These are phyloP conservation scores for Boletus reticulatus DNA, from an alignment of 768 basidiomycete species.

Conservation along the genomic window DNA sequence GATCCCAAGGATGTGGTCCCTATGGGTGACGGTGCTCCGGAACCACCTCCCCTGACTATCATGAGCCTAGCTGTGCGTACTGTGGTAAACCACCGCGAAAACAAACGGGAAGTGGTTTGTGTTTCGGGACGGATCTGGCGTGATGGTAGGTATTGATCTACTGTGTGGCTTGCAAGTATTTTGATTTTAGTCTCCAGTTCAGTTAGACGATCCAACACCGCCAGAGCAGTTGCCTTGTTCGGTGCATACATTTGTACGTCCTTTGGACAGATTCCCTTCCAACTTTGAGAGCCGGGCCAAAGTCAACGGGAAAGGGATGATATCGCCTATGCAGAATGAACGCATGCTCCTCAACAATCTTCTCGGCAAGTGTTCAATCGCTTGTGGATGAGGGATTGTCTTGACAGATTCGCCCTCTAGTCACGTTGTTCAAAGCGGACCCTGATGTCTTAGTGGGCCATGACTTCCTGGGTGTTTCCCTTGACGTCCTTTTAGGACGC, in stretches of 20 bases:
- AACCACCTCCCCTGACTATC: constrained; percentile 84
- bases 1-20: constrained; percentile 90
- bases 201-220: constrained; percentile 89
- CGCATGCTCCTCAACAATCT: constrained; percentile 81
- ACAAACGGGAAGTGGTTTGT: constrained; percentile 92
- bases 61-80: constrained; percentile 88
- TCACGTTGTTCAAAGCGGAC: constrained; percentile 78
- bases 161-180: neutral
- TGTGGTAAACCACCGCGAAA: constrained; percentile 90
- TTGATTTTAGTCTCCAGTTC: constrained; percentile 45
- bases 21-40: constrained; percentile 70
- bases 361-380: constrained; percentile 50
- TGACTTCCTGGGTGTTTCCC: constrained; percentile 85
- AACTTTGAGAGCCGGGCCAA: constrained; percentile 75
- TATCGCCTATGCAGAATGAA: constrained; percentile 78
- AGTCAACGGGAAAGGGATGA: constrained; percentile 60
- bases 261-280: constrained; percentile 81
- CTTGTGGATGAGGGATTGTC: neutral
- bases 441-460: constrained; percentile 95
- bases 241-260: constrained; percentile 86
- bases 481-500: constrained; percentile 88
- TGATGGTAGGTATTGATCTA: constrained; percentile 42
- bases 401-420: constrained; percentile 34
- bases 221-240: constrained; percentile 82
- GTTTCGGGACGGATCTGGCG: constrained; percentile 83